phyloP scores from a whole-genome alignment of 2,329 filamentous ascomycete species.

The Colletotrichum sp. region DNA sequence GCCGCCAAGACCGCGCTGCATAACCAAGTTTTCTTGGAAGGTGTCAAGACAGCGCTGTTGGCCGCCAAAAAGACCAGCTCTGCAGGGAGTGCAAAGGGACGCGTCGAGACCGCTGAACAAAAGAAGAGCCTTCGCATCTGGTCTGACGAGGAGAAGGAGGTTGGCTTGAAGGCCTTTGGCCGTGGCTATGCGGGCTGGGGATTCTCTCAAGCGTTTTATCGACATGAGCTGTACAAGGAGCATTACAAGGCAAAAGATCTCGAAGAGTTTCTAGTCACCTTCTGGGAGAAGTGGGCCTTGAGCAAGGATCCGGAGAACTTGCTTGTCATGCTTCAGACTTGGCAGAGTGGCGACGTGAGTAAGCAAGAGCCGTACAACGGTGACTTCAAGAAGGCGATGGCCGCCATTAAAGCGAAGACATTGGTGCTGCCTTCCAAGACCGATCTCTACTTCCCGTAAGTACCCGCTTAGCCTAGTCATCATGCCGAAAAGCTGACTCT shows the following conservation, averaged over 20 bases:
- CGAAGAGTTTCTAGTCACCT: conserved; percentile 75
- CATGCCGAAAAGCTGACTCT: not conserved
- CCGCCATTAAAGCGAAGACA: conserved; percentile 72
- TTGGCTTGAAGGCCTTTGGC: conserved; percentile 70
- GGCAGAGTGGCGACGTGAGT: conserved; percentile 77
- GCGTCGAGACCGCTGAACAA: conserved; percentile 26
- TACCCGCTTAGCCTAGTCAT: not conserved
- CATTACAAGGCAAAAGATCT: conserved; percentile 43
- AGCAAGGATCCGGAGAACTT: conserved; percentile 79
- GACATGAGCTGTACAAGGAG: conserved; percentile 69
- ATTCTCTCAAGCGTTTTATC: conserved; percentile 80
- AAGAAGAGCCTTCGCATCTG: conserved; percentile 25
- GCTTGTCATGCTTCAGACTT: conserved; percentile 77
- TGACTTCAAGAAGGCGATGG: conserved; percentile 69
- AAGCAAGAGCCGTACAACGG: conserved; percentile 71
- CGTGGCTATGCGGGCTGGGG: conserved; percentile 84
- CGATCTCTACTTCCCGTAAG: conserved; percentile 75
- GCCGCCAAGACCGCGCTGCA: conserved; percentile 55
- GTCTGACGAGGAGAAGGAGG: conserved; percentile 45
- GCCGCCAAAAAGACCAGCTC: conserved; percentile 44
- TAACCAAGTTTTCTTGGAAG: conserved; percentile 61
- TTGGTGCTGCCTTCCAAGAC: conserved; percentile 75
- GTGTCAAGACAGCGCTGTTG: conserved; percentile 52
- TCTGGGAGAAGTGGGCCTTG: conserved; percentile 78
- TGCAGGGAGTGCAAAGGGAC: conserved; percentile 50